These are phyloP conservation scores for Aspergillus coremiiformis DNA, from an alignment of 495 filamentous ascomycete species.

Conservation along the genomic window DNA sequence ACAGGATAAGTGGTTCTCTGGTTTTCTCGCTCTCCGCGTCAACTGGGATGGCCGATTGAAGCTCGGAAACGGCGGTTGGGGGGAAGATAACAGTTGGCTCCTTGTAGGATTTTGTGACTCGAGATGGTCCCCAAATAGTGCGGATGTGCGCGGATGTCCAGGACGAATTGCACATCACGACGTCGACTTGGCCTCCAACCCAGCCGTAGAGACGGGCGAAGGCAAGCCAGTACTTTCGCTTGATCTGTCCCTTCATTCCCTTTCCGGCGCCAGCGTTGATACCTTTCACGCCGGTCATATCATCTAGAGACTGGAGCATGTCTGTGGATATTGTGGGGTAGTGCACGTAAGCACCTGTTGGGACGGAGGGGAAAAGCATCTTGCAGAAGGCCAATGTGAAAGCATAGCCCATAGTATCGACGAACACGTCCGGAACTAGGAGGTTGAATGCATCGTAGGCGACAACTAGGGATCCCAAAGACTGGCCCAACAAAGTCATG, in stretches of 20 bases:
- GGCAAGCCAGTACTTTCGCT: constrained; percentile 75
- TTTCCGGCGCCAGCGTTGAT: constrained; percentile 74
- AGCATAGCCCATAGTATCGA: constrained; percentile 98
- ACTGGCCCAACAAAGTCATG: constrained; percentile 93
- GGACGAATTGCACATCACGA: constrained; percentile 92
- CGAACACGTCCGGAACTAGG: constrained; percentile 84
- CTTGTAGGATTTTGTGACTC: constrained; percentile 34
- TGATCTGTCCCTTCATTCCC: constrained; percentile 57
- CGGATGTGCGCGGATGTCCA: constrained; percentile 88
- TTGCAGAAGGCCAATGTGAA: constrained; percentile 80
- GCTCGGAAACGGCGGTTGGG: constrained; percentile 78
- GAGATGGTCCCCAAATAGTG: constrained; percentile 63
- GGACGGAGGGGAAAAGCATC: constrained; percentile 70
- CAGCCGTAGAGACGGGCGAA: constrained; percentile 76
- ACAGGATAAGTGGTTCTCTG: constrained; percentile 66
- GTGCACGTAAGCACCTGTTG: constrained; percentile 91
- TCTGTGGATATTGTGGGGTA: constrained; percentile 98
- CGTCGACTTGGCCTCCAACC: constrained; percentile 74
- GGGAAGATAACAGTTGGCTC: constrained; percentile 69
- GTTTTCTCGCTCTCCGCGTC: constrained; percentile 53
- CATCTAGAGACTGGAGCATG: constrained; percentile 81
- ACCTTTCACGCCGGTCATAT: constrained; percentile 58
- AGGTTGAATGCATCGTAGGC: constrained; percentile 91
- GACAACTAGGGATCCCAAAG: constrained; percentile 74
- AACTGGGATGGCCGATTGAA: constrained; percentile 64